Conservation (phyloP, 2,329 filamentous ascomycete genomes). For the Cladosporium sp. region DNA sequence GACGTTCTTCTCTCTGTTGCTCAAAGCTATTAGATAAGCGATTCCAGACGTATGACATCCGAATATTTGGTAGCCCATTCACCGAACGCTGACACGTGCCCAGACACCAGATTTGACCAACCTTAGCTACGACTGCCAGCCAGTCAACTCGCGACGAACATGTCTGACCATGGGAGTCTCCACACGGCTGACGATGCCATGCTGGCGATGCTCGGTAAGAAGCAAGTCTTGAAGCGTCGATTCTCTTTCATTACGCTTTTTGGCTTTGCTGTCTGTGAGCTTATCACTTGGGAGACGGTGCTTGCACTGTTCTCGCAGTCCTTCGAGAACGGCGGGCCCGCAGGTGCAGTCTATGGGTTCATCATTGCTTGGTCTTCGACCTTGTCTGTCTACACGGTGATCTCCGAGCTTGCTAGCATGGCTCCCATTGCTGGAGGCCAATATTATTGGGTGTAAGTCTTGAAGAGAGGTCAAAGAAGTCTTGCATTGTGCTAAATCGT, state of each 20-base stretch:
- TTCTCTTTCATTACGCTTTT: slow-evolving; percentile 42
- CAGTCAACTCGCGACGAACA: neutral
- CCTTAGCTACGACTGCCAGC: no score
- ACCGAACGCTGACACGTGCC: neutral
- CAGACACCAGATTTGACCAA: neutral
- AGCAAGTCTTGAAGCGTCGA: slow-evolving; percentile 42
- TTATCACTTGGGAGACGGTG: slow-evolving; percentile 46
- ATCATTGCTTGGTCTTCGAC: slow-evolving; percentile 50
- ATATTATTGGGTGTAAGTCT: slow-evolving; percentile 40
- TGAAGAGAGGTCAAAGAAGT: neutral
- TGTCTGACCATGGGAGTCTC: neutral
- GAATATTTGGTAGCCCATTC: neutral
- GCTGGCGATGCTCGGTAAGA: slow-evolving; percentile 43
- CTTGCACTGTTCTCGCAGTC: slow-evolving; percentile 41
- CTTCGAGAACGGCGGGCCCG: slow-evolving; percentile 44
- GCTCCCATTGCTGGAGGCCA: slow-evolving; percentile 44
- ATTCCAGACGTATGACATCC: neutral
- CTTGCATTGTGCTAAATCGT: neutral
- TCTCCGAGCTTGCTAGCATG: slow-evolving; percentile 46
- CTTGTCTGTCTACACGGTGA: slow-evolving; percentile 44
- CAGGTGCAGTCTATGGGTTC: slow-evolving; percentile 50
- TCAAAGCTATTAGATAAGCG: slow-evolving; percentile 29
- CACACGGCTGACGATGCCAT: slow-evolving; percentile 31
- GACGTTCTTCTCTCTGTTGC: slow-evolving; percentile 30
- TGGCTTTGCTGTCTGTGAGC: slow-evolving; percentile 42